Conservation (phyloP, 2,329 filamentous ascomycete species). For the Colletotrichum cordylinicola region DNA sequence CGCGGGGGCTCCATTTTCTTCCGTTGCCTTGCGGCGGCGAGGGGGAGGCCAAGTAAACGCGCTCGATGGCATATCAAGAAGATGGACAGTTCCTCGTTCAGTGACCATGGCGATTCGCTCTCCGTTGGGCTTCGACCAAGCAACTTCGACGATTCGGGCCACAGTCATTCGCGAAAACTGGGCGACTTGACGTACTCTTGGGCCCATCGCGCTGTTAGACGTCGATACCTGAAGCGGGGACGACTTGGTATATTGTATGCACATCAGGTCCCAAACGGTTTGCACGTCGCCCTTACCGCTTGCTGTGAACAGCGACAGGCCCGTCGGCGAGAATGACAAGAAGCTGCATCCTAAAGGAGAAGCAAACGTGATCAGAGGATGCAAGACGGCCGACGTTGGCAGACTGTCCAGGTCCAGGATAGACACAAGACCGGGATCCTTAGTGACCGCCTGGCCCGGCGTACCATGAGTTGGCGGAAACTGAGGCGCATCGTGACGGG, state of each 20-base stretch:
- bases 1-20: conserved; percentile 50
- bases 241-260: conserved; percentile 66
- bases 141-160: conserved; percentile 87
- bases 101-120: conserved; percentile 90
- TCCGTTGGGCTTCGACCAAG: conserved; percentile 82
- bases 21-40: conserved; percentile 52
- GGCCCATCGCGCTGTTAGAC: conserved; percentile 48
- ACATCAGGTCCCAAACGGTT: conserved; percentile 81
- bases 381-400: conserved; percentile 54
- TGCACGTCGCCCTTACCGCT: conserved; percentile 86
- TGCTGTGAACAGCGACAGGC: conserved; percentile 76
- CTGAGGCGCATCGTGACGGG: conserved; percentile 54
- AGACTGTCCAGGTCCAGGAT: conserved; percentile 74
- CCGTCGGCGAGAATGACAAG: conserved; percentile 77
- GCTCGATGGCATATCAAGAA: conserved; percentile 83
- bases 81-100: conserved; percentile 92
- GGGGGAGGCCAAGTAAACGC: conserved; percentile 89
- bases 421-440: conserved; percentile 77
- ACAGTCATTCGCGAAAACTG: conserved; percentile 92
- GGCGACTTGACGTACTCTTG: conserved; percentile 80
- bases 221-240: conserved; percentile 62
- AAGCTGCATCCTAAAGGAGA: conserved; percentile 80
- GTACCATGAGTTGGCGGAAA: conserved; percentile 81
- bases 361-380: conserved; percentile 74
- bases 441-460: conserved; percentile 58